Evolutionary conservation across 805 yeast genomes (phyloP).

Genomic region (Lachancea quebecensis): DNA sequence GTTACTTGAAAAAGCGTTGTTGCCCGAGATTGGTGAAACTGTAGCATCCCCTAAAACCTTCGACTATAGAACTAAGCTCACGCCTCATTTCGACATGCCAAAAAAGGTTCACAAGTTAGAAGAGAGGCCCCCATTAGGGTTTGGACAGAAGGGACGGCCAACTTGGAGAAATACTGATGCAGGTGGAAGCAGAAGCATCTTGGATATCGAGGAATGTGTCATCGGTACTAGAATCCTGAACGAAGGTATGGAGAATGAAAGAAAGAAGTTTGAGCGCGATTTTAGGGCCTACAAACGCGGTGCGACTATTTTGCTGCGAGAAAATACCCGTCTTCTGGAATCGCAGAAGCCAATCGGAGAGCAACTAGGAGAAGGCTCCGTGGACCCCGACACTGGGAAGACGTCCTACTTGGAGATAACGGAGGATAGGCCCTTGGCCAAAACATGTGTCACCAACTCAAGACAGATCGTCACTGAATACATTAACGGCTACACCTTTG

Average conservation of each 20-base stretch:
- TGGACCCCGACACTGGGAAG: conserved; percentile 33
- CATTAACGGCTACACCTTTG: conserved; percentile 67
- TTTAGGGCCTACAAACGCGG: conserved; percentile 56
- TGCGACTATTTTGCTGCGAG: conserved; percentile 81
- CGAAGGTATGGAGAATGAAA: conserved; percentile 63
- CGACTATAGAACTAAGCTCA: conserved; percentile 82
- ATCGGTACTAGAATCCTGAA: conserved; percentile 82
- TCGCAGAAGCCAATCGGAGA: conserved; percentile 24
- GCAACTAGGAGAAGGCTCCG: conserved; percentile 40
- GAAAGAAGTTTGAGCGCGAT: conserved; percentile 45
- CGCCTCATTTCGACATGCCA: conserved; percentile 91
- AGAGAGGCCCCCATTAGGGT: conserved; percentile 71
- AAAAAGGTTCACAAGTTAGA: conserved; percentile 37
- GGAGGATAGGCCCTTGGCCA: conserved; percentile 35
- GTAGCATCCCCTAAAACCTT: conserved; percentile 71
- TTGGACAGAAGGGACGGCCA: conserved; percentile 80
- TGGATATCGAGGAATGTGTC: conserved; percentile 91
- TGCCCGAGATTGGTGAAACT: conserved; percentile 61
- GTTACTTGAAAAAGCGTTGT: conserved; percentile 34
- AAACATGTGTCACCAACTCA: conserved; percentile 72
- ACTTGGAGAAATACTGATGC: conserved; percentile 47
- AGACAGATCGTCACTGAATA: conserved; percentile 76
- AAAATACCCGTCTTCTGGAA: conserved; percentile 47
- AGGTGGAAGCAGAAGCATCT: conserved; percentile 57
- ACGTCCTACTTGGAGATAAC: conserved; percentile 32